Base-by-base conservation (phyloP, 2,329 filamentous ascomycete species). In the Sphaerulina populicola region DNA sequence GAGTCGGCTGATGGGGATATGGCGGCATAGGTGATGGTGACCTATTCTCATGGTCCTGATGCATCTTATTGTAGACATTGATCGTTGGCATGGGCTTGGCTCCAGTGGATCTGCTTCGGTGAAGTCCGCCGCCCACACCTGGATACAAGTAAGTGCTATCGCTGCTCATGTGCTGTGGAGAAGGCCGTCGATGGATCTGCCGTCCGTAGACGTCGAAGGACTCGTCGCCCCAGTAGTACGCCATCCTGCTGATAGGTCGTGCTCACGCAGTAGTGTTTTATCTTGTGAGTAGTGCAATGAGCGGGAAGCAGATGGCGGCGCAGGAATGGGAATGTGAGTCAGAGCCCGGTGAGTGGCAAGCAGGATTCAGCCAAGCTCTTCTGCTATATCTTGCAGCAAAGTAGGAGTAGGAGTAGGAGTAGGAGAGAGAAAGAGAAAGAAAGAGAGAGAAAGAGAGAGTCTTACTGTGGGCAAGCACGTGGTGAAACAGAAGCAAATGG, bases 51-150 rank as follows among this genome's bases (percentile, higher is more conserved):
- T 55, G 30, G 18, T 58, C 56, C 40, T 58, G 57, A 12, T 53
- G 44, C 29, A 69, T 68, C 49, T 69, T 70, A 60, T 74, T 74
- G 64, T 72, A 70, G 54, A 74, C 72, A 58, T 71, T 72, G 55
- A 74, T 68, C 42, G 71, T 68, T 14, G 72, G 72, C n/a, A 64
- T 64, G 11, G 71, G 71, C 21, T 65, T 57, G 49, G 71, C 67
- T 40, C 73, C 72, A 38, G 69, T 67, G 12, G 72, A 74, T 52
- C 71, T 68, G 43, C 70, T 71, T 48, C 73, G 70, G 44, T 73
- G 68, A 12, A 74, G 67, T 30, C 66, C 65, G 14, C 50, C 54
- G 29, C 51, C 51, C 8, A 49, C 44, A 18, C 58, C 55, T 30
- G 63, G 62, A 48, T 57, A 54, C 7, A 65, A 58, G 41, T 55